Conservation (phyloP, 1,139 yeast genomes). For the Saccharomyces hybrid region DNA sequence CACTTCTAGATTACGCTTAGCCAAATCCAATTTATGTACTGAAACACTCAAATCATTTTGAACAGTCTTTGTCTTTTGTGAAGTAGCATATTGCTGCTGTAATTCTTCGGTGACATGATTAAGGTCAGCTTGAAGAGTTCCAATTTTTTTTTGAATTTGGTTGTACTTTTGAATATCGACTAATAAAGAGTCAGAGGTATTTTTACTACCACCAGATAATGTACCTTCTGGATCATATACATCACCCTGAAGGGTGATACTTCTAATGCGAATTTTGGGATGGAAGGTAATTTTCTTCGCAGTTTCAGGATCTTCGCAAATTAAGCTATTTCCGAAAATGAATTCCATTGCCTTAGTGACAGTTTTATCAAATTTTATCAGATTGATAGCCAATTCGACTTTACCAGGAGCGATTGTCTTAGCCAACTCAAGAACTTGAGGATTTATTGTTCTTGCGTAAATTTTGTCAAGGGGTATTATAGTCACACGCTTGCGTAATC, state of each 20-base stretch:
- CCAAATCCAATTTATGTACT: slow-evolving; percentile 58
- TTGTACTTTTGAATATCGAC: slow-evolving; percentile 64
- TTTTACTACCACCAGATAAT: slow-evolving; percentile 89
- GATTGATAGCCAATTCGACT: slow-evolving; percentile 78
- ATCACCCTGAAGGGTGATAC: slow-evolving; percentile 93
- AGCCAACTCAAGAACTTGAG: slow-evolving; percentile 47
- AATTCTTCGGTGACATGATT: slow-evolving; percentile 40
- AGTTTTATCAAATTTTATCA: slow-evolving; percentile 66
- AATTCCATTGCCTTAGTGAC: slow-evolving; percentile 80
- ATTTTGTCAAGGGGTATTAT: slow-evolving; percentile 89
- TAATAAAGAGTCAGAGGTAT: slow-evolving; percentile 49
- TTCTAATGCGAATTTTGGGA: slow-evolving; percentile 71
- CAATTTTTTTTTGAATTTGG: slow-evolving; percentile 38
- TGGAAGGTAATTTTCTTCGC: slow-evolving; percentile 86
- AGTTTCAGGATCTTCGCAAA: slow-evolving; percentile 80
- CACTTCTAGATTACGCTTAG: slow-evolving; percentile 52
- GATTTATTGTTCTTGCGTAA: slow-evolving; percentile 45
- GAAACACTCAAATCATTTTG: slow-evolving; percentile 62
- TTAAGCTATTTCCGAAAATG: slow-evolving; percentile 83
- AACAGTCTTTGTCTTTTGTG: slow-evolving; percentile 47
- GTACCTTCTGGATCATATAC: slow-evolving; percentile 95
- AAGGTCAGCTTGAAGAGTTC: slow-evolving; percentile 39
- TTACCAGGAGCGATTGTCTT: slow-evolving; percentile 57
- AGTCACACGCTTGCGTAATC: slow-evolving; percentile 74
- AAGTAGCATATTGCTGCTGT: slow-evolving; percentile 39